Percentiles rank a stretch among this genome's conserved stretches.
These are phyloP conservation scores for Suillus occidentalis DNA, from an alignment of 768 basidiomycete genomes.

Conservation along the genomic window DNA sequence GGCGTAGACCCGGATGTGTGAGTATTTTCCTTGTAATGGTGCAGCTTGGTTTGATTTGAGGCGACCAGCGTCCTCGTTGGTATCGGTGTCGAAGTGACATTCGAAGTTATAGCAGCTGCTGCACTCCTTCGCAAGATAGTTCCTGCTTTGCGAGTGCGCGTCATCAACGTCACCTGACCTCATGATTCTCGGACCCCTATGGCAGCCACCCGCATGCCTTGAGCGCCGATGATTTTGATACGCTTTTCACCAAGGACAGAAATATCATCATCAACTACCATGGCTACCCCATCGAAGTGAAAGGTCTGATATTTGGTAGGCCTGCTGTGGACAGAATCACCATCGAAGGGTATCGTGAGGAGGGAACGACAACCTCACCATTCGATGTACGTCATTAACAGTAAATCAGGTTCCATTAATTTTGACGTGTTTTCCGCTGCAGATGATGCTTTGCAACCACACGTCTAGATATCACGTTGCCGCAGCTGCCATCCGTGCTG, in stretches of 20 bases:
- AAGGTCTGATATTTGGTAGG: conserved; percentile 63
- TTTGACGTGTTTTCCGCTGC: conserved; percentile 4
- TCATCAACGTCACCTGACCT: conserved; percentile 90
- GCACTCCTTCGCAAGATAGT: conserved; percentile 68
- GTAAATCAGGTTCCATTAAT: background rate
- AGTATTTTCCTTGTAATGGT: conserved; percentile 17
- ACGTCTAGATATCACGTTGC: conserved; percentile 71
- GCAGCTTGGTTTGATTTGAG: background rate
- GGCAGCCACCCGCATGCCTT: conserved; percentile 80
- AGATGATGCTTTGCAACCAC: conserved; percentile 77
- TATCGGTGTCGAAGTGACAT: conserved; percentile 85
- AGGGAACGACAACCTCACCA: conserved; percentile 82
- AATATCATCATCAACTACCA: conserved; percentile 84
- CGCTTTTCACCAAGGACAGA: conserved; percentile 70
- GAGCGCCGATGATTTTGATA: conserved; percentile 55
- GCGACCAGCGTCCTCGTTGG: conserved; percentile 70
- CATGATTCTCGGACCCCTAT: conserved; percentile 71
- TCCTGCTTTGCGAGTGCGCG: conserved; percentile 77
- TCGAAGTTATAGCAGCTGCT: conserved; percentile 87
- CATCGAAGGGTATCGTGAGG: conserved; percentile 66
- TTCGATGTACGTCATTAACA: conserved; percentile 55
- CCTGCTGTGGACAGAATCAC: conserved; percentile 48
- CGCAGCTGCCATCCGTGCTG: conserved; percentile 56
- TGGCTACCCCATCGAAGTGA: conserved; percentile 73
- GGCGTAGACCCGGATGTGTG: conserved; percentile 74